phyloP scores from a whole-genome alignment of 2,329 filamentous ascomycete genomes.

The Penicillium verrucosum region DNA sequence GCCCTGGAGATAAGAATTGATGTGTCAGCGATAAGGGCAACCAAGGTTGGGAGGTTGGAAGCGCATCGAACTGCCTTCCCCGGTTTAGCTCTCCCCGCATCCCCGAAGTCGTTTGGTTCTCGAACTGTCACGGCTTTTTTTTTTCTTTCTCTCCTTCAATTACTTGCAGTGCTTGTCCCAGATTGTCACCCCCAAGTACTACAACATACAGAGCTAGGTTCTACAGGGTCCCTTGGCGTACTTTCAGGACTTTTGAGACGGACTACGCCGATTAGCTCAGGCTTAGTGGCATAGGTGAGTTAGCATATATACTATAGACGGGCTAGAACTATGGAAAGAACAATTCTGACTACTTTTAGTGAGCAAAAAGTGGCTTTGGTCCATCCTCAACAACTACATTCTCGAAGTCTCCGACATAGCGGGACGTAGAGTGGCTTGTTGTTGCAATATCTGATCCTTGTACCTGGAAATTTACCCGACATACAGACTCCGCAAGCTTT shows the following conservation, averaged over 20 bases:
- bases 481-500: neutral
- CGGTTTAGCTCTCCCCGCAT: conserved; percentile 20
- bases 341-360: neutral
- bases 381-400: neutral
- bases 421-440: neutral
- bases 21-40: conserved; percentile 10
- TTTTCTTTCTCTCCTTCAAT: neutral
- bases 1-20: conserved; percentile 2
- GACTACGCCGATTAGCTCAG: neutral
- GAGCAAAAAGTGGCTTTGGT: neutral
- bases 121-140: neutral
- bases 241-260: neutral
- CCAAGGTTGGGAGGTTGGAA: neutral
- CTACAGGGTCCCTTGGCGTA: neutral
- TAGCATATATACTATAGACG: neutral
- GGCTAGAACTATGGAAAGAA: neutral
- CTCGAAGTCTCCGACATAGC: neutral
- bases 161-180: neutral
- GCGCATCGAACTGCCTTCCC: conserved; percentile 23
- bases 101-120: neutral
- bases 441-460: neutral
- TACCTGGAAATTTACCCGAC: neutral
- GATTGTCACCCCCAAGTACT: neutral
- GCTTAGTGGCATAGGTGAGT: neutral
- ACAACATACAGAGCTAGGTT: neutral